Evolutionary conservation across 2,329 filamentous ascomycete genomes (phyloP).

Genomic region (Trichophyton benhamiae): DNA sequence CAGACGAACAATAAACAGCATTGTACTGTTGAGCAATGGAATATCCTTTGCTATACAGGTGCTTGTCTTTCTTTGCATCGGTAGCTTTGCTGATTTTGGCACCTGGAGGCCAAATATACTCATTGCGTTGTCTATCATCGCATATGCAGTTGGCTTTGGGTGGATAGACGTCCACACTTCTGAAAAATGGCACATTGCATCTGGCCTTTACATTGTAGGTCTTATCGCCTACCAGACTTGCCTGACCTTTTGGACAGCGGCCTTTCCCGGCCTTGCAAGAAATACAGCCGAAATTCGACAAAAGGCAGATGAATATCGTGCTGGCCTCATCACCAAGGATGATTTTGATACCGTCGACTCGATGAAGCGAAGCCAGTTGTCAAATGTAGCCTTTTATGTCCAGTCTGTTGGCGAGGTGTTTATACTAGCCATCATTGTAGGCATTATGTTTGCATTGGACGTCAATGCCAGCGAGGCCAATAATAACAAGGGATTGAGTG

Average conservation of each 20-base stretch:
- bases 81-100: conserved; percentile 50
- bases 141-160: conserved; percentile 52
- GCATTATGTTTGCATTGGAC: conserved; percentile 48
- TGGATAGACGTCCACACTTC: conserved; percentile 54
- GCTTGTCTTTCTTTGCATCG: conserved; percentile 31
- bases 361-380: conserved; percentile 51
- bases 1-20: conserved; percentile 49
- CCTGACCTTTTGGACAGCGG: conserved; percentile 57
- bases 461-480: conserved; percentile 47
- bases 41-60: conserved; percentile 57
- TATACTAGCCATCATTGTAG: conserved; percentile 53
- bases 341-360: conserved; percentile 51
- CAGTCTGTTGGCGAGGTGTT: conserved; percentile 51
- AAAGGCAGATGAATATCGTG: conserved; percentile 38
- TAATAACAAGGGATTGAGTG: conserved; percentile 55
- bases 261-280: conserved; percentile 46
- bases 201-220: conserved; percentile 54
- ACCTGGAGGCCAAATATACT: conserved; percentile 52
- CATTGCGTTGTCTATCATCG: conserved; percentile 47
- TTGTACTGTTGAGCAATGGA: conserved; percentile 33
- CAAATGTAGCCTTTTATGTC: conserved; percentile 52
- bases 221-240: conserved; percentile 55
- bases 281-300: conserved; percentile 41
- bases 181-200: conserved; percentile 47
- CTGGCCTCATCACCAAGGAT: conserved; percentile 42